Evolutionary conservation across 2,329 filamentous ascomycete species (phyloP).

Genomic region (Westerdykella ornata): DNA sequence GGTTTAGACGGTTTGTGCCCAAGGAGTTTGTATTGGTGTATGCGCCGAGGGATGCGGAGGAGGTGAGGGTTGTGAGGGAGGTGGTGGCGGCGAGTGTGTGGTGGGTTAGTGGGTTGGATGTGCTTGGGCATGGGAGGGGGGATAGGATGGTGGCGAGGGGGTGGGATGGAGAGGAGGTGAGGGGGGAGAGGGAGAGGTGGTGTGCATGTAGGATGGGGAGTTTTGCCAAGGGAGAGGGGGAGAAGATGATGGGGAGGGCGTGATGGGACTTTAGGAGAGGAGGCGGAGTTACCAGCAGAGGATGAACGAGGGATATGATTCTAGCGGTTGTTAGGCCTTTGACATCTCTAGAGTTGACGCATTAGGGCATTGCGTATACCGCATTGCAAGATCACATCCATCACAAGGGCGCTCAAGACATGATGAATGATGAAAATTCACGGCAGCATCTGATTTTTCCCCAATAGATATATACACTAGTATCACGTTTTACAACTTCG

Average conservation of each 20-base stretch:
- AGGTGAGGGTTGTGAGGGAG: conserved; percentile 59
- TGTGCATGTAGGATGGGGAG: conserved; percentile 23
- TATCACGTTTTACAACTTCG: conserved; percentile 60
- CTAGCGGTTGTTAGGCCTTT: too few relatives aligned
- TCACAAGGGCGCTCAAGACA: too few relatives aligned
- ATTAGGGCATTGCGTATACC: too few relatives aligned
- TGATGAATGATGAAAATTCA: too few relatives aligned
- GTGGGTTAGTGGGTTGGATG: conserved; percentile 49
- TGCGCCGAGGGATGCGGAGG: conserved; percentile 62
- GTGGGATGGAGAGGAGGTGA: conserved; percentile 10
- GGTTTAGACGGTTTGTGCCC: conserved; percentile 62
- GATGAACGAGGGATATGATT: too few relatives aligned
- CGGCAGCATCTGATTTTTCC: too few relatives aligned
- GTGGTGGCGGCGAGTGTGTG: conserved; percentile 71
- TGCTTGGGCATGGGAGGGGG: conserved; percentile 11
- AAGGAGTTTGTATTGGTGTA: conserved; percentile 75
- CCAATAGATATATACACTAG: neutral
- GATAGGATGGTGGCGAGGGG: conserved; percentile 17
- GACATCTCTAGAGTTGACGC: too few relatives aligned
- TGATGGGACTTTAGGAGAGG: conserved; percentile 4
- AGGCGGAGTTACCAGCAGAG: too few relatives aligned
- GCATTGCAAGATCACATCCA: too few relatives aligned
- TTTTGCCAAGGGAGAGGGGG: conserved; percentile 18
- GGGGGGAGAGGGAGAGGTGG: conserved; percentile 17
- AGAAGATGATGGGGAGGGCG: conserved; percentile 23